Evolutionary conservation across 2,329 filamentous ascomycete genomes (phyloP), one percentile per base, ranked within the genome.

Genomic region (Trichoderma sp.): DNA sequence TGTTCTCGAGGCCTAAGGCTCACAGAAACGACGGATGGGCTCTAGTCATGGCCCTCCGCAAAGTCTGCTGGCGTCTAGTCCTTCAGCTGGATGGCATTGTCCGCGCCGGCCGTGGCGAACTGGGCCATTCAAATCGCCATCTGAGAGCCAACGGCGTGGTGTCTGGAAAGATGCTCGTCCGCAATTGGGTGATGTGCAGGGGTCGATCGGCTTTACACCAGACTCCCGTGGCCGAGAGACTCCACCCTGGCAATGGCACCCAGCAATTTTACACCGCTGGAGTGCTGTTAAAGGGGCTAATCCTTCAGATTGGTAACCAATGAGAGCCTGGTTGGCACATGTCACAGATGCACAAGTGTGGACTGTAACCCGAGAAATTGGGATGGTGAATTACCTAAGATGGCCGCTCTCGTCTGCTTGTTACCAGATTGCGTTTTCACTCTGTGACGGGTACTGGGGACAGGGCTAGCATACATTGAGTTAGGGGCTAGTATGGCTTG

Each of bases 251-350:
- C 43, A n/a, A 28, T 30, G 32, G 18, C 37, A 26, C 49, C 30
- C 55, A 24, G 28, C 59, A 52, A 28, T 39, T 64, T 64, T 37
- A 55, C 60, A 55, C 60, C 60, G 49, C 49, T 51, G 30, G 30
- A 59, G 11, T 7, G 26, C 39, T 13, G 30, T 34, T 30, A 11
- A 13, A 32, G 32, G 54, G 63, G 52, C 26, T 66, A 30, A 28
- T 34, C 26, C 37, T 66, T 51, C 6, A 5, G 13, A 34, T 46
- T 66, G 63, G 63, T 66, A 66, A 66, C 63, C 63, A 66, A 66
- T 66, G 54, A 24, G 54, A 66, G 28, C 34, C 37, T 34, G 30
- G 8, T 30, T 16, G 52, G 28, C 26, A 28, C 52, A 46, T 60
- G 28, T 60, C 59, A 49, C 39, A 28, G 59, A 39, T 60, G 26